Percentiles rank a stretch among this genome's conserved stretches.
phyloP scores from a whole-genome alignment of 495 filamentous ascomycete genomes.

The Lasiosphaeria ovina region DNA sequence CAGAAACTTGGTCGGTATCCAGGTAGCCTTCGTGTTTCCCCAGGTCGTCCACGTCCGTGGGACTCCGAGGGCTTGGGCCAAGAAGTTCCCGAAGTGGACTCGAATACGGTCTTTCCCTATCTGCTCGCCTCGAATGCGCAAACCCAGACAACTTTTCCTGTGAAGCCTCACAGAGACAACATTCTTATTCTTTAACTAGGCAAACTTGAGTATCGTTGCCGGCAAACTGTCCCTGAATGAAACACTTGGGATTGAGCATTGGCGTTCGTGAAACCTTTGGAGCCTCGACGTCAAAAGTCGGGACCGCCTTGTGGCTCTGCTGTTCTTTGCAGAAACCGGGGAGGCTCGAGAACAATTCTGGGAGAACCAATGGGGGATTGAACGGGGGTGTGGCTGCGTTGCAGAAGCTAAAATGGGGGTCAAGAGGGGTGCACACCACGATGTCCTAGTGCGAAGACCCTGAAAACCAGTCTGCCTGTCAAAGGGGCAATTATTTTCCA shows the following conservation, averaged over 20 bases:
- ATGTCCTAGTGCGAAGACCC: neutral
- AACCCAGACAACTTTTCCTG: too few species aligned
- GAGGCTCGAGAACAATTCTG: neutral
- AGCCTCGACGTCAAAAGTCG: slow-evolving; percentile 6
- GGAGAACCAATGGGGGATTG: neutral
- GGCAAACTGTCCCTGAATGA: slow-evolving; percentile 3
- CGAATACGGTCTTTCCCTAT: too few species aligned
- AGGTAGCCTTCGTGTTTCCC: too few species aligned
- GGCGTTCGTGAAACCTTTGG: slow-evolving; percentile 16
- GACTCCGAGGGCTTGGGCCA: too few species aligned
- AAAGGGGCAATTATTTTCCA: too few species aligned
- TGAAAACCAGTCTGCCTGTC: neutral
- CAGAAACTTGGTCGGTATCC: too few species aligned
- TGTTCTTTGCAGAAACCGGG: neutral
- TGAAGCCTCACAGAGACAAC: too few species aligned
- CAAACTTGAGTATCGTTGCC: too few species aligned
- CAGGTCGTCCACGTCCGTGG: too few species aligned
- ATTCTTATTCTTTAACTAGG: too few species aligned
- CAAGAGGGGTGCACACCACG: slow-evolving; percentile 1
- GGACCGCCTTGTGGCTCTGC: neutral
- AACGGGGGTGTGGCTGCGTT: neutral
- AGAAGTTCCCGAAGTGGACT: too few species aligned
- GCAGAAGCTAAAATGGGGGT: slow-evolving; percentile 1
- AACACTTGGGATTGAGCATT: slow-evolving; percentile 5
- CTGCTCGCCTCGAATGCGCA: too few species aligned